These are phyloP conservation scores for Tetrahymena borealis DNA, from an alignment of 73 alveolate species.

Conservation along the genomic window DNA sequence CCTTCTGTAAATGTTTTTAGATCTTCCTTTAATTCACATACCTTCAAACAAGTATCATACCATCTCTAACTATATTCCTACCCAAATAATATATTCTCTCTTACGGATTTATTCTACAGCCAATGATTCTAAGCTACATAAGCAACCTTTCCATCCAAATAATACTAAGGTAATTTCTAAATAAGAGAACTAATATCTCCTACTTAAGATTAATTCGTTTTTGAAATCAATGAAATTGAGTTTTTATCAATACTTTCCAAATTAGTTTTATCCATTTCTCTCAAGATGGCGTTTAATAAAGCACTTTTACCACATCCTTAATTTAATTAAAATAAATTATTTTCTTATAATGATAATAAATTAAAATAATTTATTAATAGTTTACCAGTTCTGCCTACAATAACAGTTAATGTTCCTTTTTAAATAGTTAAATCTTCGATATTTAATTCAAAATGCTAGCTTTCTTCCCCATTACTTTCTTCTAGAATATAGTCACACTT, in stretches of 20 bases:
- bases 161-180: too few relatives aligned
- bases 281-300: slow-evolving; percentile 23
- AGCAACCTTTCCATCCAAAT: slow-evolving; percentile 55
- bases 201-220: too few relatives aligned
- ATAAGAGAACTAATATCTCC: too few relatives aligned
- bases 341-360: too few relatives aligned
- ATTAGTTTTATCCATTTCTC: slow-evolving; percentile 20
- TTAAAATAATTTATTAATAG: not conserved
- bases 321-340: not conserved
- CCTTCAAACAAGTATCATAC: slow-evolving; percentile 51
- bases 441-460: not conserved
- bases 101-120: slow-evolving; percentile 71
- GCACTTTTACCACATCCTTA: slow-evolving; percentile 37
- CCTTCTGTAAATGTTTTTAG: slow-evolving; percentile 54
- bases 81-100: slow-evolving; percentile 81
- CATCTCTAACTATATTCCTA: slow-evolving; percentile 55
- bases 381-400: slow-evolving; percentile 19
- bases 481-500: not conserved
- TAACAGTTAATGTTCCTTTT: slow-evolving; percentile 10
- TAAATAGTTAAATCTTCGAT: not conserved
- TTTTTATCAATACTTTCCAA: not conserved
- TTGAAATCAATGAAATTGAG: not conserved
- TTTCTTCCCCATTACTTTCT: slow-evolving; percentile 16
- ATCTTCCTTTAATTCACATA: slow-evolving; percentile 74
- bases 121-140: slow-evolving; percentile 77